Base-by-base conservation (phyloP, 2,329 filamentous ascomycete species). In the Neonectria neomacrospora region DNA sequence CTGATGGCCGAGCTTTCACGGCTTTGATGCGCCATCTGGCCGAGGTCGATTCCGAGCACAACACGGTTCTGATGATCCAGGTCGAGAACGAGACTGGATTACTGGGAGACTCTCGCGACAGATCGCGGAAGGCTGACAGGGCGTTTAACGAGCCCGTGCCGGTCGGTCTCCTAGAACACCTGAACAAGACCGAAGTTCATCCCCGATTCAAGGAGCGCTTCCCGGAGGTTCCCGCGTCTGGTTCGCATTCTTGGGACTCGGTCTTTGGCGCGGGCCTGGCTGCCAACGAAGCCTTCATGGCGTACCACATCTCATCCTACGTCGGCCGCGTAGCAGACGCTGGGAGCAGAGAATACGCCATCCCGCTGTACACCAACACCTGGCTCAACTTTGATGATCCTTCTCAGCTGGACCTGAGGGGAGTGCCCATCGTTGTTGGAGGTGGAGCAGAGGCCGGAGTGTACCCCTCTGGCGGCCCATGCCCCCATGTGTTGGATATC, bases 71-170 rank as follows among this genome's bases (percentile, higher is more conserved):
- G 2, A 86, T 86, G 85, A 79, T 86, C 0, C 85, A 87, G 64
- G 84, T 87, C n/a, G 82, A 87, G 71, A 87, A 87, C 44, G 85
- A 87, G 73, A 79, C 78, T 0, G 85, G 85, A 0, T 63, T 86
- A 0, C 74, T 86, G 0, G 83, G 84, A 0, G 84, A 86, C 66
- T 85, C 80, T 8, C 77, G 83, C 22, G 85, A 86, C 66, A 75
- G 80, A 3, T 81, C 78, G 3, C 67, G 69, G 1, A 69, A 71
- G 6, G 83, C 82, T 2, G 75, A 84, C 18, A 70, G 77, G 52
- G 76, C 69, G 0, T 86, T 85, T 67, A 59, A 64, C 1, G 55
- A 78, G 10, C 73, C 76, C 0, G 66, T 80, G 1, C 77, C 78
- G 0, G 51, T 66, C 2, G 61, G 68, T 0, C 67, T 79, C 2